Percentiles rank a stretch among this genome's conserved stretches.
Conservation (phyloP, 805 yeast genomes). For the Saturnispora mendoncae region DNA sequence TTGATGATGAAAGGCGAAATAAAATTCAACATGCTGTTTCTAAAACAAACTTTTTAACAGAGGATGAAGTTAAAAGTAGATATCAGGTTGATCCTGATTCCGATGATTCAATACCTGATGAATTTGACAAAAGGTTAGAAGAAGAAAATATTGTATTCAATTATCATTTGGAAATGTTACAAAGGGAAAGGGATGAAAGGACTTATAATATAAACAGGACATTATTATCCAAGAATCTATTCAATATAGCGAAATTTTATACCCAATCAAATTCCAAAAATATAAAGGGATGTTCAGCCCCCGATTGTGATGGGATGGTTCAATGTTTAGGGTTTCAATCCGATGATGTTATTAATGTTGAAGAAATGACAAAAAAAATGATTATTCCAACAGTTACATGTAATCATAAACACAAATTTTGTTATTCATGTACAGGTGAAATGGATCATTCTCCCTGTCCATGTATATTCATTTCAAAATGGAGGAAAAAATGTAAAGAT, state of each 20-base stretch:
- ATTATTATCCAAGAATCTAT: slow-evolving; percentile 33
- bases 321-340: slow-evolving; percentile 28
- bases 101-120: slow-evolving; percentile 4
- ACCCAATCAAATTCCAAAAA: slow-evolving; percentile 40
- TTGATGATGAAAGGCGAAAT: not conserved
- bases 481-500: slow-evolving; percentile 75
- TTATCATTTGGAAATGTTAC: slow-evolving; percentile 19
- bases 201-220: slow-evolving; percentile 19
- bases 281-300: slow-evolving; percentile 76
- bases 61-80: slow-evolving; percentile 7
- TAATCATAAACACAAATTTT: slow-evolving; percentile 57
- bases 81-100: slow-evolving; percentile 12
- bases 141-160: slow-evolving; percentile 14
- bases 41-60: slow-evolving; percentile 4
- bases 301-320: slow-evolving; percentile 65
- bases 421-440: slow-evolving; percentile 66
- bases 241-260: slow-evolving; percentile 37
- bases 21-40: not conserved
- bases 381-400: slow-evolving; percentile 66
- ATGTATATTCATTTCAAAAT: slow-evolving; percentile 54
- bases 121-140: slow-evolving; percentile 10
- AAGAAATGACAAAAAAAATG: slow-evolving; percentile 20
- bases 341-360: slow-evolving; percentile 19
- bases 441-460: slow-evolving; percentile 75
- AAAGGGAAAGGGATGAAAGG: slow-evolving; percentile 19